Evolutionary conservation across 2,329 filamentous ascomycete genomes (phyloP).

Genomic region (Exophiala oligosperma): DNA sequence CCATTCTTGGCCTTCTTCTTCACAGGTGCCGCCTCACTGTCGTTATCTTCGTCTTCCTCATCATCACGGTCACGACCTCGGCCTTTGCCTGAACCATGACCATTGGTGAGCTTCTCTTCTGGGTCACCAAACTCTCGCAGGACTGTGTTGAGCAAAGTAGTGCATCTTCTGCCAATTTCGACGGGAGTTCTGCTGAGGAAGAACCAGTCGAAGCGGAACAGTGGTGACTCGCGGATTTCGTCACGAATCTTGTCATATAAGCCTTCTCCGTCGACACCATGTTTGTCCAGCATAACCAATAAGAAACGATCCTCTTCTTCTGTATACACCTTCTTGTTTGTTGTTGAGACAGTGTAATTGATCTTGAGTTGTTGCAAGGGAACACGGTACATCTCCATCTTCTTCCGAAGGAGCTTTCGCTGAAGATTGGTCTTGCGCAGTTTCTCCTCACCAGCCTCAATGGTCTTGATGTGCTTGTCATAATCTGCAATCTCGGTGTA

Average conservation of each 20-base stretch:
- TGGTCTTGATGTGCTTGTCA: conserved; percentile 81
- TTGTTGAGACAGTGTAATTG: conserved; percentile 97
- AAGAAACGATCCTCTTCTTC: conserved; percentile 97
- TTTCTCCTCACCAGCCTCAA: conserved; percentile 91
- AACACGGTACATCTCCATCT: conserved; percentile 95
- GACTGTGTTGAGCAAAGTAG: conserved; percentile 89
- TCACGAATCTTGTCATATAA: conserved; percentile 95
- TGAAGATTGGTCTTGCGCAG: conserved; percentile 87
- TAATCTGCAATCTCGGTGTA: conserved; percentile 90
- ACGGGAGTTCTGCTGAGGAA: conserved; percentile 92
- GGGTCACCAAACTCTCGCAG: conserved; percentile 86
- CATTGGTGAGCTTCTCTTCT: conserved; percentile 53
- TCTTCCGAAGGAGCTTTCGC: conserved; percentile 88
- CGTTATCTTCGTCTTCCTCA: conserved; percentile 82
- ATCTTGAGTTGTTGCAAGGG: conserved; percentile 97
- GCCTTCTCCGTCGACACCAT: conserved; percentile 85
- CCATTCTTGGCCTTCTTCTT: conserved; percentile 90
- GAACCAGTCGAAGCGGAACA: conserved; percentile 99
- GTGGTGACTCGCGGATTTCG: conserved; percentile 87
- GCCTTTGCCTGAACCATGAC: conserved; percentile 69
- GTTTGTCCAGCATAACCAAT: conserved; percentile 86
- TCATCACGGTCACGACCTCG: conserved; percentile 59
- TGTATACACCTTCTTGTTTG: conserved; percentile 99
- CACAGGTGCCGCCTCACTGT: conserved; percentile 75
- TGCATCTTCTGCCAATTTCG: conserved; percentile 89